Percentiles rank a stretch among this genome's conserved stretches.
phyloP scores from a whole-genome alignment of 345 rosid species.

The Carallia brachiata region DNA sequence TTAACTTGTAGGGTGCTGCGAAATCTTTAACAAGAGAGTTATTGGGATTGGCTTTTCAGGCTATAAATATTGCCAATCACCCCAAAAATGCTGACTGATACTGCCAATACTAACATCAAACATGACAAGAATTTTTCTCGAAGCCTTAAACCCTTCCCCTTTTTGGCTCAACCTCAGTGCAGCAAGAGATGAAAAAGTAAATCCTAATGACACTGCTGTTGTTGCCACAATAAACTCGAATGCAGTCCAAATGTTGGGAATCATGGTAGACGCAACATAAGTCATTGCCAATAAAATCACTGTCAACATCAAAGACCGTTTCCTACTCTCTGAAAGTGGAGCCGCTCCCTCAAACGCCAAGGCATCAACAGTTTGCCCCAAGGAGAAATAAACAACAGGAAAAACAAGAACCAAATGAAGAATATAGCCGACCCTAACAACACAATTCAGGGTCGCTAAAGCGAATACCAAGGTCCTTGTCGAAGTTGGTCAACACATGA shows the following conservation, averaged over 20 bases:
- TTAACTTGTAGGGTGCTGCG: background rate
- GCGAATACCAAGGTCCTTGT: slow-evolving; percentile 74
- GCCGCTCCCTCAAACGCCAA: slow-evolving; percentile 63
- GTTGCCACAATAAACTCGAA: slow-evolving; percentile 99
- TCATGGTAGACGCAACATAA: slow-evolving; percentile 81
- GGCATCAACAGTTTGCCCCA: slow-evolving; percentile 75
- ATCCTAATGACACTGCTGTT: slow-evolving; percentile 89
- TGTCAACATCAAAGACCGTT: slow-evolving; percentile 70
- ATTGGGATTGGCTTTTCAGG: slow-evolving; percentile 43
- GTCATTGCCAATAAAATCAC: slow-evolving; percentile 51
- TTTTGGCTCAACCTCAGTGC: slow-evolving; percentile 56
- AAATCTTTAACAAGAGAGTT: slow-evolving; percentile 2
- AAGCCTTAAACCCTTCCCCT: slow-evolving; percentile 45
- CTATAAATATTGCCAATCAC: slow-evolving; percentile 71
- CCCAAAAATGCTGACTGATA: slow-evolving; percentile 71
- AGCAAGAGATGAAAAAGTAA: slow-evolving; percentile 81
- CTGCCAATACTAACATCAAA: slow-evolving; percentile 70
- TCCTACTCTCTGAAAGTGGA: slow-evolving; percentile 77
- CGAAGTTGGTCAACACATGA: slow-evolving; percentile 85
- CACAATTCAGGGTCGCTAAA: slow-evolving; percentile 82
- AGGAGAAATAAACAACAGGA: slow-evolving; percentile 92
- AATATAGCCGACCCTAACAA: slow-evolving; percentile 84
- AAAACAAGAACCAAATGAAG: slow-evolving; percentile 92
- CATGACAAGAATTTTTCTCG: slow-evolving; percentile 54
- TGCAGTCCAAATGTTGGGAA: slow-evolving; percentile 96